phyloP scores from a whole-genome alignment of 2,329 filamentous ascomycete genomes.

The Cladosporium velox region DNA sequence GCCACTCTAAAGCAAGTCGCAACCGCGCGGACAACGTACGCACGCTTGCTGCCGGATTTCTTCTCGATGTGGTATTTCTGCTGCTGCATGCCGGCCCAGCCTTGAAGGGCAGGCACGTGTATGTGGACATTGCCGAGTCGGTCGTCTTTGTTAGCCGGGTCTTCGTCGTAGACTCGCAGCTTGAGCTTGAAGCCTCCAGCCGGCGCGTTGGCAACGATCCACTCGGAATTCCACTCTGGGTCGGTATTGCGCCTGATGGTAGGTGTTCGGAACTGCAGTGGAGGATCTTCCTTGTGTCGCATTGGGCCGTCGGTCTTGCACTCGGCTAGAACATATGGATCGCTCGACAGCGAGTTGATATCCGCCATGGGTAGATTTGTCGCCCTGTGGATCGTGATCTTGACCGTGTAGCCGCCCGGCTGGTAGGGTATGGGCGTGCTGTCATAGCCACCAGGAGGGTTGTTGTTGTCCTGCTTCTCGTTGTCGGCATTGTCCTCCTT shows the following conservation, averaged over 20 bases:
- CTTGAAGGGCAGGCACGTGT: constrained; percentile 60
- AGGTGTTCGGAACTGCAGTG: constrained; percentile 70
- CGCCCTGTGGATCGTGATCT: constrained; percentile 80
- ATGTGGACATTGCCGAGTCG: constrained; percentile 83
- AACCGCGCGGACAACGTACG: constrained; percentile 73
- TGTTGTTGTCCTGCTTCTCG: constrained; percentile 29
- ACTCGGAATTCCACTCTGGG: constrained; percentile 80
- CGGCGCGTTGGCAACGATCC: constrained; percentile 87
- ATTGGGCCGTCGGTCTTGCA: constrained; percentile 69
- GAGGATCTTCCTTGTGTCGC: constrained; percentile 83
- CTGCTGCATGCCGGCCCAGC: constrained; percentile 69
- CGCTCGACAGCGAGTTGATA: constrained; percentile 72
- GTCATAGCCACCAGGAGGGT: constrained; percentile 78
- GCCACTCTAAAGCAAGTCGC: constrained; percentile 63
- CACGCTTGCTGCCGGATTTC: constrained; percentile 81
- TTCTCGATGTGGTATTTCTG: constrained; percentile 74
- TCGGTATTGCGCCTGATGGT: constrained; percentile 72
- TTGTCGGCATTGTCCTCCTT: constrained; percentile 16
- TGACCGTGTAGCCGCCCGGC: constrained; percentile 68
- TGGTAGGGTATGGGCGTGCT: constrained; percentile 72
- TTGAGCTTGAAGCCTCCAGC: constrained; percentile 79
- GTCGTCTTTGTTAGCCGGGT: constrained; percentile 82
- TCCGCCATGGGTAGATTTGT: constrained; percentile 81
- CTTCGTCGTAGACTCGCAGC: constrained; percentile 86
- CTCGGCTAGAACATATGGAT: constrained; percentile 80